Evolutionary conservation across 129 eudicot species (phyloP).

Genomic region (Lactuca saligna): DNA sequence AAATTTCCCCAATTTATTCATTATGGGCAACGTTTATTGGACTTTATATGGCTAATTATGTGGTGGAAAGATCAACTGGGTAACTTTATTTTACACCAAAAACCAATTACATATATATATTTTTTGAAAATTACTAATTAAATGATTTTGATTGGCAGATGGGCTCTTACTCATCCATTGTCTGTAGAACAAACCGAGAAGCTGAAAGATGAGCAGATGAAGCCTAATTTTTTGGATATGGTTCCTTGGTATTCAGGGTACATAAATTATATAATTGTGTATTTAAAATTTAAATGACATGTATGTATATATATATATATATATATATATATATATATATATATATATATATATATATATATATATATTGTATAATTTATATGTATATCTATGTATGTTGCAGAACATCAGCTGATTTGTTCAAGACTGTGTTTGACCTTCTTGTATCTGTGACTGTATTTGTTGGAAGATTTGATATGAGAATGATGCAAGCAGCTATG

Average conservation of each 20-base stretch:
- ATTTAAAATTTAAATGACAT: neutral
- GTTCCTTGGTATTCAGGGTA: slow-evolving; percentile 99
- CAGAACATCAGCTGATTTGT: slow-evolving; percentile 98
- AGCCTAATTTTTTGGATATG: slow-evolving; percentile 95
- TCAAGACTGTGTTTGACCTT: slow-evolving; percentile 94
- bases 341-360: slow-evolving; percentile 12
- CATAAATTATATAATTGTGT: neutral
- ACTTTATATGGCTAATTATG: slow-evolving; percentile 95
- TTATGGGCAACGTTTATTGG: slow-evolving; percentile 99
- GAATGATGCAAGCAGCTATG: slow-evolving; percentile 99
- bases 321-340: slow-evolving; percentile 16
- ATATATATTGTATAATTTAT: neutral
- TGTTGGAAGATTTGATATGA: slow-evolving; percentile 99
- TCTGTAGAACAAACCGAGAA: slow-evolving; percentile 83
- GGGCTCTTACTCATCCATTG: slow-evolving; percentile 98
- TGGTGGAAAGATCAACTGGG: slow-evolving; percentile 98
- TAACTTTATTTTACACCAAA: slow-evolving; percentile 31
- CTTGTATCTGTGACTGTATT: slow-evolving; percentile 95
- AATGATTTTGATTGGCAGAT: slow-evolving; percentile 45
- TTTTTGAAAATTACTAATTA: slow-evolving; percentile 2
- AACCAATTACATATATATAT: neutral
- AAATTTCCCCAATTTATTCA: slow-evolving; percentile 93
- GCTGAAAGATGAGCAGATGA: slow-evolving; percentile 80
- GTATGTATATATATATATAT: slow-evolving; percentile 7
- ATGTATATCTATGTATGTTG: slow-evolving; percentile 24